These are phyloP conservation scores for Glaciozyma martinii DNA, from an alignment of 768 basidiomycete species.

Conservation along the genomic window DNA sequence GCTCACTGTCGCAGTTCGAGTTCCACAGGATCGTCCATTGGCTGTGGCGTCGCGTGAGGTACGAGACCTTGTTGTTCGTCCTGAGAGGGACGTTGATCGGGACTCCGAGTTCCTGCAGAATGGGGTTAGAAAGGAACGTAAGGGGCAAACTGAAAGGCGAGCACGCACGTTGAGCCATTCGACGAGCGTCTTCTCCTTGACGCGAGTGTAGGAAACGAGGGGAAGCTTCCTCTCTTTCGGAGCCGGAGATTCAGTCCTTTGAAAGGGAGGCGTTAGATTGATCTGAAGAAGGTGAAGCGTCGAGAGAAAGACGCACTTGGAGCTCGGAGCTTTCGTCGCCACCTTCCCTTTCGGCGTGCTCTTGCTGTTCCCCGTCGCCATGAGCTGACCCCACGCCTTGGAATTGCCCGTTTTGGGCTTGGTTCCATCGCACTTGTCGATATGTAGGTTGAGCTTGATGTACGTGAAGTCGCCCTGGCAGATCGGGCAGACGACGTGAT, in stretches of 20 bases:
- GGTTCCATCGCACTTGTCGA: slow-evolving; percentile 6
- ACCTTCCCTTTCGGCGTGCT: background rate
- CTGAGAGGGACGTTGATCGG: background rate
- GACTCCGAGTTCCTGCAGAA: background rate
- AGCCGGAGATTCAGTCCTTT: background rate
- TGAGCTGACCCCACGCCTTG: background rate
- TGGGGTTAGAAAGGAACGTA: background rate
- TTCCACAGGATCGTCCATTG: slow-evolving; percentile 18
- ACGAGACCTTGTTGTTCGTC: background rate
- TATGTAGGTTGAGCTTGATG: slow-evolving; percentile 5
- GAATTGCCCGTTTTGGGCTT: background rate
- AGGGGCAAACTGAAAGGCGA: no score
- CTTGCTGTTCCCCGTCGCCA: background rate
- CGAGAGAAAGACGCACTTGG: background rate
- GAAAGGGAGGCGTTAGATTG: background rate
- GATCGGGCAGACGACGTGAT: slow-evolving; percentile 15
- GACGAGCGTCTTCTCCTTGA: background rate
- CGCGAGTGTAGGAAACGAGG: slow-evolving; percentile 6
- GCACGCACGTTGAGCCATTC: no score
- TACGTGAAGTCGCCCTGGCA: slow-evolving; percentile 7
- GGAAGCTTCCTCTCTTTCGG: background rate
- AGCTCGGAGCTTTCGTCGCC: background rate
- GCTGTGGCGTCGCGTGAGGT: slow-evolving; percentile 5
- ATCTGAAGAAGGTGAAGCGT: background rate
- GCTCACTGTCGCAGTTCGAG: slow-evolving; percentile 15